Base-by-base conservation (phyloP, 2,329 filamentous ascomycete species). In the Paraphaeosphaeria sporulosa region DNA sequence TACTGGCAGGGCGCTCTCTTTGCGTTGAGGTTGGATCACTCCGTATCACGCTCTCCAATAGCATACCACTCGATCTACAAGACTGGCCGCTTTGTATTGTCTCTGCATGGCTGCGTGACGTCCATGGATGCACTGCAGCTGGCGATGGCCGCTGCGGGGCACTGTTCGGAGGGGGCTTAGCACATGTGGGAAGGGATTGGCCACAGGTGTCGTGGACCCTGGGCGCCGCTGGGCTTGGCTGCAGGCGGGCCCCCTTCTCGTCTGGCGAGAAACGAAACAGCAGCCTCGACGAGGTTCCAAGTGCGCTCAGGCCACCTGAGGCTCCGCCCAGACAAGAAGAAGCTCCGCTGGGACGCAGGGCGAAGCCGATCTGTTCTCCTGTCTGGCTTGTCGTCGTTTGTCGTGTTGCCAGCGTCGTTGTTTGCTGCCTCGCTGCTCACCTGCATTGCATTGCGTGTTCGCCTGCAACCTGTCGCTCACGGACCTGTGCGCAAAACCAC, bases 111-210 rank as follows among this genome's bases (percentile, higher is more conserved):
- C 23, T 25, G 21, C 8, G 50, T 50, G 47, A 50, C 6, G 50
- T 23, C 25, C 23, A 23, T 32, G 51, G 40, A 38, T 21, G 40
- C 38, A 27, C 17, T 55, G 43, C 36, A 43, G 27, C 10, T 19
- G 23, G 23, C 46, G 7, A n/a, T n/a, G n/a, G n/a, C n/a, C n/a
- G n/a, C n/a, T n/a, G n/a, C n/a, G n/a, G n/a, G n/a, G n/a, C n/a
- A 25, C 9, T 17, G 36, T 43, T n/a, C n/a, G n/a, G 34, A 27
- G 47, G 46, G 57, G 57, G 44, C 17, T 42, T 46, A 27, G 48
- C 59, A 61, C 51, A 51, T 55, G 55, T 51, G 27, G 27, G 44
- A 46, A 30, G 23, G 34, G 12, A 61, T 61, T 61, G 59, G 59
- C 55, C 36, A 19, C n/a, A 43, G 13, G 44, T 27, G 55, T n/a